Evolutionary conservation across 345 rosid species (phyloP), one percentile per base, ranked within the genome.

Genomic region (Populus alba): DNA sequence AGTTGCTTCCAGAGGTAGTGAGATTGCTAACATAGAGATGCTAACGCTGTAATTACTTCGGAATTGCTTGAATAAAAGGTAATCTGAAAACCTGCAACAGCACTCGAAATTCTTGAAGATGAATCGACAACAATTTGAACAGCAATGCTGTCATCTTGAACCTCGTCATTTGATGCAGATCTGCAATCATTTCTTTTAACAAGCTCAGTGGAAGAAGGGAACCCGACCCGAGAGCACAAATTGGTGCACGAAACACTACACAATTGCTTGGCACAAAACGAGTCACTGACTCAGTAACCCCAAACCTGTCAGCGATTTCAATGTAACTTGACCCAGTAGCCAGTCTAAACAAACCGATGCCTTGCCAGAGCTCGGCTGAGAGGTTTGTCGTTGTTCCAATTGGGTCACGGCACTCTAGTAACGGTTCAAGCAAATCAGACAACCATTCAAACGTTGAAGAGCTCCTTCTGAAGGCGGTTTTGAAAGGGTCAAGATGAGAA

Each of bases 361-460:
- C 95, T 27, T 87, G 86, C 71, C 93, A 82, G 73, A 87, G 79
- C 73, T 90, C 93, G 0, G 93, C 82, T 6, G 93, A 85, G n/a
- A 91, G 91, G 82, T 84, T 85, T 55, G 88, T 73, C 23, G 81
- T 89, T 9, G 87, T 83, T 38, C 89, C 92, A 22, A 87, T 69
- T 0, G 95, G 93, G 79, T 91, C 95, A 33, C 93, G 93, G 80
- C 95, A 90, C 68, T 91, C 95, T 6, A 91, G 83, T 63, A 91
- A 43, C 45, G 92, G 93, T 76, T 90, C 95, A 31, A 91, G 93
- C 82, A 91, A 85, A 6, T 92, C 92, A 22, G 87, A 79, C 13
- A 91, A 90, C 95, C 92, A 90, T 75, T 87, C 90, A 33, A 91
- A 90, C 49, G 92, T 87, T 39, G 92, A 83, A 53, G 88, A 79